These are phyloP conservation scores for Eucalyptus albens DNA, from an alignment of 345 rosid species.

Conservation along the genomic window DNA sequence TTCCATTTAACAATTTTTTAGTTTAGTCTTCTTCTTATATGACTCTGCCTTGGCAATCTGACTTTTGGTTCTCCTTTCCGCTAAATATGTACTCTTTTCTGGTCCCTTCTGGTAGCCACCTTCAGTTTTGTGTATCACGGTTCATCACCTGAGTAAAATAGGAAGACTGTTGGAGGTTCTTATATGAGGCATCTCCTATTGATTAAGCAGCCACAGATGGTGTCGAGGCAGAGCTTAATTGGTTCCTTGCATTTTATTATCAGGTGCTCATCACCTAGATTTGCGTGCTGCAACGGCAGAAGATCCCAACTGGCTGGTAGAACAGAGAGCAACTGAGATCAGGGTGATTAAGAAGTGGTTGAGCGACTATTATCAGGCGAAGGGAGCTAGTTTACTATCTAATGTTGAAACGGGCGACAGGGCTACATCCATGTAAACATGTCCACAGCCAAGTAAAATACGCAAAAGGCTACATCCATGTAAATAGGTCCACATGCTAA, in stretches of 20 bases:
- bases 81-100: not conserved
- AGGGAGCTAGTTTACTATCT: not conserved
- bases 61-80: not conserved
- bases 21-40: not conserved
- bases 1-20: not conserved
- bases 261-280: slow-evolving; percentile 90
- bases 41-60: not conserved
- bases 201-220: not conserved
- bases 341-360: slow-evolving; percentile 71
- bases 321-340: slow-evolving; percentile 64
- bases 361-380: slow-evolving; percentile 15
- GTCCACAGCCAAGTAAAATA: not conserved
- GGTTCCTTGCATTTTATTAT: not conserved
- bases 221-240: not conserved
- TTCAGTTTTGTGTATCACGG: not conserved
- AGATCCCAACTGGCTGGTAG: slow-evolving; percentile 76
- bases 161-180: not conserved
- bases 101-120: not conserved
- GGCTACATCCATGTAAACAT: not conserved
- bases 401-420: not conserved
- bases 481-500: not conserved
- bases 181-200: not conserved
- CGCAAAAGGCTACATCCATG: not conserved
- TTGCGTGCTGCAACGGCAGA: slow-evolving; percentile 56
- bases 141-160: not conserved